A percentile compares a stretch with the other conserved stretches of the same genome.
These are phyloP conservation scores for Eucalyptus microcorys DNA, from an alignment of 345 rosid species.

Conservation along the genomic window DNA sequence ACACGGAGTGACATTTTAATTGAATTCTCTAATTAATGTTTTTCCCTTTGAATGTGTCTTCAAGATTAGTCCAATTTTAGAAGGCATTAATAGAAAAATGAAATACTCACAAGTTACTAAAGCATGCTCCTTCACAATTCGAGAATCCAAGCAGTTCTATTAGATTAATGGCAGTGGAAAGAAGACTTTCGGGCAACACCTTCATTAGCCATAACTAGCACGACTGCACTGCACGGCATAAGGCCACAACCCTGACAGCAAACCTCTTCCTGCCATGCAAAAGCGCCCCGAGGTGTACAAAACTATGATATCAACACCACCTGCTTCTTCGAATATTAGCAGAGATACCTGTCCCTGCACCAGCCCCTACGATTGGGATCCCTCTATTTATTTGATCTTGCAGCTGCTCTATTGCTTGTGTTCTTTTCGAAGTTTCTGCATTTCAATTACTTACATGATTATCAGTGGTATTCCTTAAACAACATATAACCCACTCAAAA, in stretches of 20 bases:
- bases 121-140: background rate
- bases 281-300: slow-evolving; percentile 90
- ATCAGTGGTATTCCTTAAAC: background rate
- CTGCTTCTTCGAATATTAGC: slow-evolving; percentile 97
- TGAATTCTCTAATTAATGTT: background rate
- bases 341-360: slow-evolving; percentile 98
- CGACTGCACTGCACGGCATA: slow-evolving; percentile 92
- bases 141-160: background rate
- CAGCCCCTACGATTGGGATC: slow-evolving; percentile 84
- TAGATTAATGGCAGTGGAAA: background rate
- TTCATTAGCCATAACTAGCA: slow-evolving; percentile 93
- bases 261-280: slow-evolving; percentile 98
- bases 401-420: slow-evolving; percentile 45
- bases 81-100: background rate
- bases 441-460: background rate
- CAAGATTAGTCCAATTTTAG: background rate
- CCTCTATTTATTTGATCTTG: slow-evolving; percentile 59
- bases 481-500: background rate
- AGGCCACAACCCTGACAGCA: slow-evolving; percentile 79
- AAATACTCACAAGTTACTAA: background rate
- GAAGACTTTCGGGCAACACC: slow-evolving; percentile 62
- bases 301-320: slow-evolving; percentile 82
- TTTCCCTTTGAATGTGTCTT: background rate
- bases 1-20: background rate
- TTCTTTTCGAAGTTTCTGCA: slow-evolving; percentile 67